Percentiles rank a stretch among this genome's conserved stretches.
Evolutionary conservation across 805 yeast species (phyloP).

Genomic region (Cephaloascus fragrans): DNA sequence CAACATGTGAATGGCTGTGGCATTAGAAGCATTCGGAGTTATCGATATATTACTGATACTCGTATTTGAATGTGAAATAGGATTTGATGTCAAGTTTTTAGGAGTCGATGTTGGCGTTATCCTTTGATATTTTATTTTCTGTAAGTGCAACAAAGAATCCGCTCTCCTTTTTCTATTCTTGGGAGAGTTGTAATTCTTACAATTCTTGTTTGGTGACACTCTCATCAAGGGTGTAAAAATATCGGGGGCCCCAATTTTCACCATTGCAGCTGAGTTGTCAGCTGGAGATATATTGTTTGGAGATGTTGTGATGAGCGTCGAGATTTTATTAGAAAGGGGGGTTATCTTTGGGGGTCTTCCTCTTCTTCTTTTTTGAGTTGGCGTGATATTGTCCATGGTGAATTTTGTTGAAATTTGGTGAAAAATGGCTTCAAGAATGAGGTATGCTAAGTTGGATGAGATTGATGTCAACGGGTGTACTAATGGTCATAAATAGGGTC

Average conservation of each 20-base stretch:
- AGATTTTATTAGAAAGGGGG: conserved; percentile 24
- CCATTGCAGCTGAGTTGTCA: conserved; percentile 28
- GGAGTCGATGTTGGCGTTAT: conserved; percentile 2
- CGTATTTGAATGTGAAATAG: background rate
- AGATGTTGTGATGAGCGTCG: conserved; percentile 27
- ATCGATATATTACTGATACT: background rate
- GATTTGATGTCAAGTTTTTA: background rate
- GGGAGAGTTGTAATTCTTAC: conserved; percentile 1
- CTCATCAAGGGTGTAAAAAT: conserved; percentile 32
- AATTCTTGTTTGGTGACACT: conserved; percentile 20
- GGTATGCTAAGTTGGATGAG: no score
- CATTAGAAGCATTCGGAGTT: conserved; percentile 4
- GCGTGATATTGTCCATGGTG: background rate
- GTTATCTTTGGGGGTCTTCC: conserved; percentile 37
- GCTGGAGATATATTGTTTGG: conserved; percentile 24
- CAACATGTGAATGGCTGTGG: conserved; percentile 10
- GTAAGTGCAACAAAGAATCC: conserved; percentile 2
- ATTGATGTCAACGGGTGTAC: background rate
- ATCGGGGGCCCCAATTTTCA: conserved; percentile 32
- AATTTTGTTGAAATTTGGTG: no score
- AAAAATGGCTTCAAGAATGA: no score
- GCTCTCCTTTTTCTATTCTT: background rate
- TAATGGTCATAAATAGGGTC: background rate
- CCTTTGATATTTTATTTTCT: no score
- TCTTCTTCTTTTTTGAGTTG: conserved; percentile 19